phyloP scores from a whole-genome alignment of 73 alveolate genomes.

The Tetrahymena borealis region DNA sequence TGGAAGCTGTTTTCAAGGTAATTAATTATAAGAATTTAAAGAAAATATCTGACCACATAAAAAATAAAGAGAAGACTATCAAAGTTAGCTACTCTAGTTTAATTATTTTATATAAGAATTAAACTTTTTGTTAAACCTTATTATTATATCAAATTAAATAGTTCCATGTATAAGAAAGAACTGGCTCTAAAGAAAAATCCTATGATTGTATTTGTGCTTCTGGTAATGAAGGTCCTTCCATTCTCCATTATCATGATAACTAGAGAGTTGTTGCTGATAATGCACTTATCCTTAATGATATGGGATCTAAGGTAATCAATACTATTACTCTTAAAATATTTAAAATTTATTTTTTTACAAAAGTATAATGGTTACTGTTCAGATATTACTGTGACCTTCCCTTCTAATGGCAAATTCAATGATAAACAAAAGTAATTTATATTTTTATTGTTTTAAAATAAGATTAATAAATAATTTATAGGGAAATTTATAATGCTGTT shows the following conservation, averaged over 20 bases:
- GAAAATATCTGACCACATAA: no score
- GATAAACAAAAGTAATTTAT: constrained; percentile 61
- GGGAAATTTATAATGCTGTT: constrained; percentile 66
- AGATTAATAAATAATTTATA: not conserved
- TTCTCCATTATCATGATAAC: constrained; percentile 82
- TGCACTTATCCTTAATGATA: constrained; percentile 68
- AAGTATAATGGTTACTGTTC: constrained; percentile 88
- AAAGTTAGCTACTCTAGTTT: no score
- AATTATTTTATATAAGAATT: no score
- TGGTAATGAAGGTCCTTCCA: constrained; percentile 70
- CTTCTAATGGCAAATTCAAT: constrained; percentile 82
- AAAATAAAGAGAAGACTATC: no score
- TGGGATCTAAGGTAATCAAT: constrained; percentile 53
- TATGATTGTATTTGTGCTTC: constrained; percentile 85
- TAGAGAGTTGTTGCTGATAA: constrained; percentile 62
- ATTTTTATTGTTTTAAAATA: not conserved
- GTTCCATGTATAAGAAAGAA: constrained; percentile 55
- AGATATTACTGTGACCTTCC: constrained; percentile 95
- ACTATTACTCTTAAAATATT: not conserved
- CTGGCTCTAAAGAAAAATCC: constrained; percentile 73
- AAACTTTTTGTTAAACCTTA: not conserved
- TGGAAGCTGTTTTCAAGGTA: constrained; percentile 61
- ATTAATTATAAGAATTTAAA: no score
- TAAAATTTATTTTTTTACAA: not conserved
- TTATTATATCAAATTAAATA: not conserved